A percentile compares a stretch with the other conserved stretches of the same genome.
Conservation (phyloP, 1,284 basidiomycete species). For the Ganoderma leucocontextum region DNA sequence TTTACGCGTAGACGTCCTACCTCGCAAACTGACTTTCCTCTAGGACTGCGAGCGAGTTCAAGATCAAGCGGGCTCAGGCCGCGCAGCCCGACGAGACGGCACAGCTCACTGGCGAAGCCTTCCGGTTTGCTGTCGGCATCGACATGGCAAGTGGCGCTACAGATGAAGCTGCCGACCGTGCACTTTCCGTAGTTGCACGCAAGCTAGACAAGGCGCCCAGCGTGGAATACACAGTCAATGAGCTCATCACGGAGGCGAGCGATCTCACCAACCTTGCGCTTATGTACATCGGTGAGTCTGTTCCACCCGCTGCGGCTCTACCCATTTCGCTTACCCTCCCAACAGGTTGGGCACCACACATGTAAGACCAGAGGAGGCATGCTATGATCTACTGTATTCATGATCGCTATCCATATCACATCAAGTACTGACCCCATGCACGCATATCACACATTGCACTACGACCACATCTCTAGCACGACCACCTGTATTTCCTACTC, state of each 20-base stretch:
- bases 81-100: slow-evolving; percentile 34
- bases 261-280: slow-evolving; percentile 79
- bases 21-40: slow-evolving; percentile 9
- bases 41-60: slow-evolving; percentile 80
- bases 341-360: slow-evolving; percentile 34
- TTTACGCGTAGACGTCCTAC: slow-evolving; percentile 1
- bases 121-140: slow-evolving; percentile 55
- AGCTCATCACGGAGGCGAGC: slow-evolving; percentile 90
- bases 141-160: slow-evolving; percentile 72
- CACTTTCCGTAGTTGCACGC: slow-evolving; percentile 77
- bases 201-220: slow-evolving; percentile 89
- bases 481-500: slow-evolving; percentile 7
- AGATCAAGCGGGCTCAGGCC: slow-evolving; percentile 67
- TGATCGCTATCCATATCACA: background rate
- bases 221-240: slow-evolving; percentile 94
- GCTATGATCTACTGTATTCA: slow-evolving; percentile 7
- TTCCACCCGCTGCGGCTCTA: background rate
- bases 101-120: slow-evolving; percentile 37
- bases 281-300: slow-evolving; percentile 78
- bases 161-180: slow-evolving; percentile 90
- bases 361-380: slow-evolving; percentile 15
- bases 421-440: background rate
- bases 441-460: slow-evolving; percentile 7
- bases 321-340: background rate
- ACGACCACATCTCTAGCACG: background rate